phyloP scores from a whole-genome alignment of 192 early-diverging fungal species.

The Chytriomyces confervae region DNA sequence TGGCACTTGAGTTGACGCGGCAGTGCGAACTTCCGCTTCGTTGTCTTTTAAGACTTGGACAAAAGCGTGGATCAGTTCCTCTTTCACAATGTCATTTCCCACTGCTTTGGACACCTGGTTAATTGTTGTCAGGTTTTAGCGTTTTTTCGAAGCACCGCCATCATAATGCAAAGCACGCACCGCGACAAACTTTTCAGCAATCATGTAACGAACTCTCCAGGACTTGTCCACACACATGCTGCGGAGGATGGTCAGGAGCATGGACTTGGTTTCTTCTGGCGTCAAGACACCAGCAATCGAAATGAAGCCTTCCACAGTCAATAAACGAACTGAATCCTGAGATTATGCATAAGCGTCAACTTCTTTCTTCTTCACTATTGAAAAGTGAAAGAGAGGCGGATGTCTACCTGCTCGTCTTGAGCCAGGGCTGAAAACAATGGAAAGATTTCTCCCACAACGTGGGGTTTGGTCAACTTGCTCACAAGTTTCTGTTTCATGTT shows the following conservation, averaged over 20 bases:
- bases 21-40: constrained; percentile 97
- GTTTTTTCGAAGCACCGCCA: not conserved
- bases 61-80: constrained; percentile 86
- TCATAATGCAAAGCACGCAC: constrained; percentile 45
- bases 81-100: constrained; percentile 77
- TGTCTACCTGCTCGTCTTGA: constrained; percentile 62
- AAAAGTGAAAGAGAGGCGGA: constrained; percentile 22
- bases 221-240: constrained; percentile 88
- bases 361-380: not conserved
- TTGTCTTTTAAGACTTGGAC: constrained; percentile 90
- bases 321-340: constrained; percentile 96
- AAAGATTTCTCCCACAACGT: constrained; percentile 84
- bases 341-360: constrained; percentile 44
- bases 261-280: constrained; percentile 76
- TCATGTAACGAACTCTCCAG: constrained; percentile 99
- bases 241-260: constrained; percentile 75
- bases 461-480: constrained; percentile 72
- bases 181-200: constrained; percentile 96
- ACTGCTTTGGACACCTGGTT: constrained; percentile 79
- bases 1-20: constrained; percentile 90
- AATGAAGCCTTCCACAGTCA: constrained; percentile 91
- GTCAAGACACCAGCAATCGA: constrained; percentile 83
- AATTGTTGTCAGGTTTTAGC: not conserved
- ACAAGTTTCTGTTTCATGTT: constrained; percentile 63
- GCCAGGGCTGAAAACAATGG: constrained; percentile 87